Percentiles rank a stretch among this genome's conserved stretches.
Evolutionary conservation across 2,329 filamentous ascomycete species (phyloP).

Genomic region (Penicillium expansum): DNA sequence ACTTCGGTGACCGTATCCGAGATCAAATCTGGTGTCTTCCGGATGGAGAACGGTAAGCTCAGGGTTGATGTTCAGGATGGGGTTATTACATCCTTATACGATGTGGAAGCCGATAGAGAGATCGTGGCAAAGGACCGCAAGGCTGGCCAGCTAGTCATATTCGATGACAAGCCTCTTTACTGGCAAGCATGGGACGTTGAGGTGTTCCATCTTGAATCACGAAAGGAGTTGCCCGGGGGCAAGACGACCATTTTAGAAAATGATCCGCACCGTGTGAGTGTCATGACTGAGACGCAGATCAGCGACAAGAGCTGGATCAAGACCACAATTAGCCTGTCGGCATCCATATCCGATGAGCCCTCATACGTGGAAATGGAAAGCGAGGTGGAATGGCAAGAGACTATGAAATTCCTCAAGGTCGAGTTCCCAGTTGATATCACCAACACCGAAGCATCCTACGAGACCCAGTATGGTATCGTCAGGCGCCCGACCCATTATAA

Average conservation of each 20-base stretch:
- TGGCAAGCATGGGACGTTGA: constrained; percentile 99
- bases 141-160: constrained; percentile 88
- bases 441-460: constrained; percentile 91
- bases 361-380: constrained; percentile 74
- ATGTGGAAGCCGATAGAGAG: constrained; percentile 70
- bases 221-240: constrained; percentile 68
- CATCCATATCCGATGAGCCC: constrained; percentile 62
- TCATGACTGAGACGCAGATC: constrained; percentile 82
- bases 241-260: constrained; percentile 69
- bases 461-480: constrained; percentile 89
- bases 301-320: constrained; percentile 82
- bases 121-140: constrained; percentile 69
- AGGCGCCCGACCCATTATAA: constrained; percentile 95
- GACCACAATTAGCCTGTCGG: constrained; percentile 77
- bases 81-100: constrained; percentile 79
- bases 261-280: constrained; percentile 71
- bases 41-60: constrained; percentile 75
- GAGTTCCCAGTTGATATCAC: constrained; percentile 92
- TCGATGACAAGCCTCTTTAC: constrained; percentile 94
- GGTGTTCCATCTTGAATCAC: constrained; percentile 87
- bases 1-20: constrained; percentile 51
- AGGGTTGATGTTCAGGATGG: constrained; percentile 71
- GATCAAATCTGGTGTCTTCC: constrained; percentile 61
- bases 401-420: constrained; percentile 97
- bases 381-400: constrained; percentile 95